These are phyloP conservation scores for Lactarius trivialis DNA, from an alignment of 768 basidiomycete genomes.

Conservation along the genomic window DNA sequence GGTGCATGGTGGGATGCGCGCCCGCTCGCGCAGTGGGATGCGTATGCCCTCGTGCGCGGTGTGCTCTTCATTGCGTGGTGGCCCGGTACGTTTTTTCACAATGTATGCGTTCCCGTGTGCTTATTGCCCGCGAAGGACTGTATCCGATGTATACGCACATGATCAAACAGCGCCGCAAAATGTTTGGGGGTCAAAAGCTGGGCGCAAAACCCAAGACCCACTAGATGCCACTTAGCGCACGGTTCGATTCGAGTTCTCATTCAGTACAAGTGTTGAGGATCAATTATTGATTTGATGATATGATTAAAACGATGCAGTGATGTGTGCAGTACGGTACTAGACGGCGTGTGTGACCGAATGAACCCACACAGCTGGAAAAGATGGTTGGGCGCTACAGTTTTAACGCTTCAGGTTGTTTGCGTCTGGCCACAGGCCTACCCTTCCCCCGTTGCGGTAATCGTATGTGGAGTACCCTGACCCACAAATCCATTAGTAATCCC, in stretches of 20 bases:
- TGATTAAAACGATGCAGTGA: background rate
- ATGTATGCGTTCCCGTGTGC: background rate
- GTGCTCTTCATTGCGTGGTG: constrained; percentile 77
- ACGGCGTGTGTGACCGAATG: background rate
- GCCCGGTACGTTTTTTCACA: constrained; percentile 61
- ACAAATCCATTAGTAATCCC: background rate
- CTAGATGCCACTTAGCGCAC: constrained; percentile 1
- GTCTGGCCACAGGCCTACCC: constrained; percentile 55
- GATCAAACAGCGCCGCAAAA: constrained; percentile 50
- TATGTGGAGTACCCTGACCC: constrained; percentile 51
- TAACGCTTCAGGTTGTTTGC: constrained; percentile 35
- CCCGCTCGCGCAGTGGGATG: constrained; percentile 35
- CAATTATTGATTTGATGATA: background rate
- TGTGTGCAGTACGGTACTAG: background rate
- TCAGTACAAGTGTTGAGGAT: background rate
- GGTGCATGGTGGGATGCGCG: background rate
- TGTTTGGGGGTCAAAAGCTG: constrained; percentile 38
- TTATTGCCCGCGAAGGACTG: constrained; percentile 31
- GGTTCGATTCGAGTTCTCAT: background rate
- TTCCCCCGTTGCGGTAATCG: constrained; percentile 47
- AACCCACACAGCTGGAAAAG: background rate
- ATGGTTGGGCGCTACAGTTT: background rate
- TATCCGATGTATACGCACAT: constrained; percentile 56
- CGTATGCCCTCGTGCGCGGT: constrained; percentile 34
- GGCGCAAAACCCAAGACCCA: constrained; percentile 33